Base-by-base conservation (phyloP, 108 stramenopile species). In the Skeletonema costatum region DNA sequence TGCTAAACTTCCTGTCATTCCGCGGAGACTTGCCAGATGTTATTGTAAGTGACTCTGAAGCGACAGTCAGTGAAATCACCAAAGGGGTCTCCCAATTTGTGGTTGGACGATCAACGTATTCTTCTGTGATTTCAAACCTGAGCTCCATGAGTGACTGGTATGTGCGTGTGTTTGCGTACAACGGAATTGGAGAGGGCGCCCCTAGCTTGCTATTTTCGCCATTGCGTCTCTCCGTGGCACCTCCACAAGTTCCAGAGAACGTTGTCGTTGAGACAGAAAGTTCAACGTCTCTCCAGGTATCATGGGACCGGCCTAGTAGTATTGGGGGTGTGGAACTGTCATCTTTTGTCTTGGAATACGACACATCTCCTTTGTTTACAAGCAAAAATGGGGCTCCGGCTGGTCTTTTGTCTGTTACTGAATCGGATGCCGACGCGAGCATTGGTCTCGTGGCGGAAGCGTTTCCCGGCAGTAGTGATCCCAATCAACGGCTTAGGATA, bases 161-260 rank as follows among this genome's bases (percentile, higher is more conserved):
- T 75, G 90, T 96, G 50, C 80, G 95, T 9, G 90, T 96, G 8
- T 90, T 78, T 48, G 86, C 95, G 14, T 93, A 94, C 80, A 93
- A 93, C 68, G 68, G 82, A 51, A 61, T 87, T 61, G 95, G 95
- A 3, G 90, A 73, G 62, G 87, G 87, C 58, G 80, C 60, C 14
- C 72, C 89, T 6, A 73, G 71, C 3, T 30, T 81, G 12, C 82
- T 87, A 21, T 70, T 60, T 51, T 65, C 70, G 59, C 82, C 62
- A 32, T 77, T 88, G 41, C 83, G 77, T 38, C 68, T 85, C 16
- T 48, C 67, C 25, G 33, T 66, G 19, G 59, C 56, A 2, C 78
- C 87, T 12, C 85, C 87, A 10, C 77, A 71, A 71, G 66, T 62
- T 4, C 89, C 88, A 1, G 33, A 61, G 16, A 67, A 86, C 59